phyloP scores from a whole-genome alignment of 2,329 filamentous ascomycete genomes.

The Epichloe gansuensis region DNA sequence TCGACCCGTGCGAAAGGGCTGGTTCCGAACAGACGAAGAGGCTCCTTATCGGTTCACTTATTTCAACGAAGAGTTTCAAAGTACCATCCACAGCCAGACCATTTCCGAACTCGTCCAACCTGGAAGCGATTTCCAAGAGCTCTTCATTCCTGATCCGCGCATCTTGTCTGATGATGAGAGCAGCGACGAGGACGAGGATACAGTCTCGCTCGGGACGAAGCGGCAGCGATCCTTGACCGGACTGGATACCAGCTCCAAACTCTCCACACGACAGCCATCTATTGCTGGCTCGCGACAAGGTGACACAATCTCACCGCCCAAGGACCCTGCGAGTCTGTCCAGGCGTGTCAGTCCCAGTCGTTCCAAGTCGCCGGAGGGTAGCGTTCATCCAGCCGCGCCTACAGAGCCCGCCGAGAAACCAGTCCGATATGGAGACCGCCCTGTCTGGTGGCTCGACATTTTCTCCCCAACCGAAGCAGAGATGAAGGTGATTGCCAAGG shows the following conservation, averaged over 20 bases:
- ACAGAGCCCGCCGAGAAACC: slow-evolving; percentile 24
- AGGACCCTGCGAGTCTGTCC: slow-evolving; percentile 23
- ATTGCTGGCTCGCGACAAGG: slow-evolving; percentile 20
- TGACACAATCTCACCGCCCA: slow-evolving; percentile 17
- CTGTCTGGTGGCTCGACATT: slow-evolving; percentile 95
- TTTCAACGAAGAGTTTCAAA: slow-evolving; percentile 94
- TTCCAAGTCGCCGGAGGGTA: slow-evolving; percentile 24
- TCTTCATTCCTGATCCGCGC: slow-evolving; percentile 81
- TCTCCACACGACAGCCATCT: slow-evolving; percentile 34
- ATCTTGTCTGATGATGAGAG: slow-evolving; percentile 61
- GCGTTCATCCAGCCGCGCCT: slow-evolving; percentile 6
- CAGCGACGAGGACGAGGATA: slow-evolving; percentile 40
- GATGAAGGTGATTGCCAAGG: slow-evolving; percentile 85
- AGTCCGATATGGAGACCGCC: slow-evolving; percentile 61
- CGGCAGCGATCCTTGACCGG: slow-evolving; percentile 12
- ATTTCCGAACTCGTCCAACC: slow-evolving; percentile 87
- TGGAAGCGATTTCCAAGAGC: slow-evolving; percentile 68
- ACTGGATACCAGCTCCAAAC: slow-evolving; percentile 28
- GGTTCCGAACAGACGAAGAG: slow-evolving; percentile 82
- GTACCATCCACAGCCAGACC: slow-evolving; percentile 89
- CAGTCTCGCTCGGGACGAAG: slow-evolving; percentile 14
- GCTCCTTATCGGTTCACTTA: slow-evolving; percentile 93
- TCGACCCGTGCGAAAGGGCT: slow-evolving; percentile 64
- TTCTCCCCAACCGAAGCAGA: slow-evolving; percentile 83
- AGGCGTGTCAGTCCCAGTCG: slow-evolving; percentile 35